Evolutionary conservation across 2,329 filamentous ascomycete species (phyloP).

Genomic region (Colletotrichum tropicale): DNA sequence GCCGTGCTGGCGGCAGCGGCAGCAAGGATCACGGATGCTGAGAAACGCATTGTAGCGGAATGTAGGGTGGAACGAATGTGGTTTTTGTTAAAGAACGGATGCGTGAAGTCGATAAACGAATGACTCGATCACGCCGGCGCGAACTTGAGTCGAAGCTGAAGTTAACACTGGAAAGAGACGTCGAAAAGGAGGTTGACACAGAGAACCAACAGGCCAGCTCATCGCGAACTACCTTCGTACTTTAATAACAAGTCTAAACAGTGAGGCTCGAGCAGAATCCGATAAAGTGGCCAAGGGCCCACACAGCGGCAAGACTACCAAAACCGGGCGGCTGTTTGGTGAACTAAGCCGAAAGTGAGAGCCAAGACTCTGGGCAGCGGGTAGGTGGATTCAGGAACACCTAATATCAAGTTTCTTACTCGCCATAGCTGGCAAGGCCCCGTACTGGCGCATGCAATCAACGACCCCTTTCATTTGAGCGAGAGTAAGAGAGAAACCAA

Average conservation of each 20-base stretch:
- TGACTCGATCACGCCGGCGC: background rate
- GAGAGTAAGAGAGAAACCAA: background rate
- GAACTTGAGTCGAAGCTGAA: background rate
- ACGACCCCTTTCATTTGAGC: background rate
- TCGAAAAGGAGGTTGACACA: background rate
- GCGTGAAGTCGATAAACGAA: background rate
- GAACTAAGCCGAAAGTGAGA: background rate
- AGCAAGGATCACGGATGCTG: conserved; percentile 26
- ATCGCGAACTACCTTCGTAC: background rate
- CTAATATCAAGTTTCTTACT: background rate
- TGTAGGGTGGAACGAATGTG: background rate
- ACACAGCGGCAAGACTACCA: background rate
- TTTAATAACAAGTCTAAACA: background rate
- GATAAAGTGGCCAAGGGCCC: background rate
- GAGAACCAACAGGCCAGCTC: background rate
- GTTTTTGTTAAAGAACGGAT: background rate
- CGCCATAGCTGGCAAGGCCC: background rate
- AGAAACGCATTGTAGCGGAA: conserved; percentile 34
- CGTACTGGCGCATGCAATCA: background rate
- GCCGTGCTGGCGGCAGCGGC: conserved; percentile 22
- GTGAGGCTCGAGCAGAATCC: background rate
- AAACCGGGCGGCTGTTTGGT: background rate
- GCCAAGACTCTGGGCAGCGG: background rate
- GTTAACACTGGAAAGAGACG: background rate
- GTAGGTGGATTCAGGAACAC: background rate